Conservation (phyloP, 768 basidiomycete genomes). For the Pleurotus tuoliensis region DNA sequence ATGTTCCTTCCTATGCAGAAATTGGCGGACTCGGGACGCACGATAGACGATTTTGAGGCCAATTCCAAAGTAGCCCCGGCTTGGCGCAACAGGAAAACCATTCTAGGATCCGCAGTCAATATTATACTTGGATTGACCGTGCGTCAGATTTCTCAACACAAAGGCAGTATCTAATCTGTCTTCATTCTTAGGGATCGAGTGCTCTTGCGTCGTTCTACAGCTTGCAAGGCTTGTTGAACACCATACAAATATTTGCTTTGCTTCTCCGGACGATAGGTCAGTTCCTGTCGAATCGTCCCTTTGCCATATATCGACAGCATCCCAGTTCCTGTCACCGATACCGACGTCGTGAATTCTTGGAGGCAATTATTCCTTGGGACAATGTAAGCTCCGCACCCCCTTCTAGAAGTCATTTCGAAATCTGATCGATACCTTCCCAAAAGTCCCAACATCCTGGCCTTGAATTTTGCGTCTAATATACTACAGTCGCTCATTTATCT, state of each 20-base stretch:
- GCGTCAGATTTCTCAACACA: constrained; percentile 14
- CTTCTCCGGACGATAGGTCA: constrained; percentile 64
- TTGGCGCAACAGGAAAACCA: constrained; percentile 53
- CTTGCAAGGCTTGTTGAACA: constrained; percentile 64
- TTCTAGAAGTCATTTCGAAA: not conserved
- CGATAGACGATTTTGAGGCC: constrained; percentile 57
- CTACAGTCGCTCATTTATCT: constrained; percentile 60
- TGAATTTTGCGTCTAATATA: constrained; percentile 66
- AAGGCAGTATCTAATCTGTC: not conserved
- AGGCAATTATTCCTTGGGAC: constrained; percentile 58
- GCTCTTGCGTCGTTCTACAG: constrained; percentile 66
- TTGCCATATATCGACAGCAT: not conserved
- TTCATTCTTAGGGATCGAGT: constrained; percentile 55
- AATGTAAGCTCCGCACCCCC: constrained; percentile 41
- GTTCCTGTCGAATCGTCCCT: constrained; percentile 3
- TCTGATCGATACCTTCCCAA: constrained; percentile 6
- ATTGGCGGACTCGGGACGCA: constrained; percentile 41
- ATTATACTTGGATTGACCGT: constrained; percentile 55
- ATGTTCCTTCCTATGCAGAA: constrained; percentile 67
- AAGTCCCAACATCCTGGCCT: constrained; percentile 70
- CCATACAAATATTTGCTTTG: constrained; percentile 68
- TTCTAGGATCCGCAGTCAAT: constrained; percentile 45
- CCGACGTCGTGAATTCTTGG: constrained; percentile 46
- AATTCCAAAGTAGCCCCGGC: constrained; percentile 44
- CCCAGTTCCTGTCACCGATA: constrained; percentile 35